These are phyloP conservation scores for Aaosphaeria arxii DNA, from an alignment of 2,329 filamentous ascomycete species.

Conservation along the genomic window DNA sequence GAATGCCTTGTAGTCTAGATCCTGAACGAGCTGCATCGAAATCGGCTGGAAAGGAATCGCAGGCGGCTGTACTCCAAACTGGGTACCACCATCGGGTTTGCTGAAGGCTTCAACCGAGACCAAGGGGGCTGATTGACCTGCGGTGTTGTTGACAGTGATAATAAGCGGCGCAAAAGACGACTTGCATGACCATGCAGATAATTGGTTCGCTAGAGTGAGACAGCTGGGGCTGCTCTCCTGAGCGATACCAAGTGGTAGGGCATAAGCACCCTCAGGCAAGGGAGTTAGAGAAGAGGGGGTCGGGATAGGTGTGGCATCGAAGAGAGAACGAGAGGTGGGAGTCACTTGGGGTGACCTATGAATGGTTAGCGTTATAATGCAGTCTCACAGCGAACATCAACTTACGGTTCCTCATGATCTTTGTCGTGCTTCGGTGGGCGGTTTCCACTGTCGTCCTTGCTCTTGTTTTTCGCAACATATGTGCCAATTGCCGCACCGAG, in stretches of 20 bases:
- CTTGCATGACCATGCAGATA: conserved; percentile 52
- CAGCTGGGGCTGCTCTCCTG: conserved; percentile 50
- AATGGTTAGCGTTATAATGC: conserved; percentile 12
- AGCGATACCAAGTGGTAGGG: conserved; percentile 46
- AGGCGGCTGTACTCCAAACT: conserved; percentile 63
- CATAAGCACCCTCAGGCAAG: conserved; percentile 50
- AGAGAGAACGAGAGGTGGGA: conserved; percentile 42
- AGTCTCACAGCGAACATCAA: conserved; percentile 1
- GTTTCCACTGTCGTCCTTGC: conserved; percentile 10
- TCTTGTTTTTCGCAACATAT: conserved; percentile 44
- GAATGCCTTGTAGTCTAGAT: conserved; percentile 53
- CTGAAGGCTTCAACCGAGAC: conserved; percentile 21
- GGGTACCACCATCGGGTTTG: conserved; percentile 43
- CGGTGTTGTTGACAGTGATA: conserved; percentile 23
- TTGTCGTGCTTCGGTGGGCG: conserved; percentile 7
- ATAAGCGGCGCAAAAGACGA: conserved; percentile 33
- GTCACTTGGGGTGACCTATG: conserved; percentile 44
- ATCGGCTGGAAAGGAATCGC: conserved; percentile 48
- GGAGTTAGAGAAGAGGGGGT: conserved; percentile 43
- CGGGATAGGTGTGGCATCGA: conserved; percentile 51
- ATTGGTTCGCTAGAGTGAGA: conserved; percentile 44
- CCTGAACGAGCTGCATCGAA: conserved; percentile 53
- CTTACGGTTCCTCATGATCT: conserved; percentile 28
- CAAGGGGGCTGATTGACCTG: conserved; percentile 9
- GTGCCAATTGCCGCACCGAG: conserved; percentile 55